These are phyloP conservation scores for Citropsis articulata DNA, from an alignment of 345 rosid species.

Conservation along the genomic window DNA sequence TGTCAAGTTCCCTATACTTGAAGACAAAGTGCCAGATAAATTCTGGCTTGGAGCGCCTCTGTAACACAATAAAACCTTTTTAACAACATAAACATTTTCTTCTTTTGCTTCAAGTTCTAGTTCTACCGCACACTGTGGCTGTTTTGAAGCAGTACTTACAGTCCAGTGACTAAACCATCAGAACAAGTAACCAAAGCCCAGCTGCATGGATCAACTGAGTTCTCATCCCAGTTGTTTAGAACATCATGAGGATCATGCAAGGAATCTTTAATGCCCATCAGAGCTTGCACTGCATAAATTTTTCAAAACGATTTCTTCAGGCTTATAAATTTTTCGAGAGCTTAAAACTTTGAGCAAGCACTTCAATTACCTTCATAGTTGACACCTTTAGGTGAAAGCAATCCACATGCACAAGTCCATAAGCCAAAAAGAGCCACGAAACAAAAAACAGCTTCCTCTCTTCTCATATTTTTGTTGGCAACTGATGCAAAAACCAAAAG, in stretches of 20 bases:
- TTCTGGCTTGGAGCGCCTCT: conserved; percentile 86
- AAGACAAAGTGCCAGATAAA: conserved; percentile 68
- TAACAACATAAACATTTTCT: not conserved
- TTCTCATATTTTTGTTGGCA: conserved; percentile 31
- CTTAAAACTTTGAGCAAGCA: not conserved
- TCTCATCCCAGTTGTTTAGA: conserved; percentile 68
- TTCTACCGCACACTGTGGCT: not conserved
- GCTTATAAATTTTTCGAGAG: not conserved
- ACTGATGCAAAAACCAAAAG: conserved; percentile 1
- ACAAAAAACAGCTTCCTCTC: conserved; percentile 20
- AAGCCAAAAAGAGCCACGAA: conserved; percentile 34
- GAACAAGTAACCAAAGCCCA: conserved; percentile 77
- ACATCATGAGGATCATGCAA: conserved; percentile 67
- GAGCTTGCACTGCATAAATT: conserved; percentile 58
- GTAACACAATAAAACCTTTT: conserved; percentile 27
- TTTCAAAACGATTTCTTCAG: not conserved
- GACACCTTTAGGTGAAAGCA: conserved; percentile 76
- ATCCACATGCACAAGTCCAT: conserved; percentile 45
- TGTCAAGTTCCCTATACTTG: conserved; percentile 75
- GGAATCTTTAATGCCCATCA: conserved; percentile 49
- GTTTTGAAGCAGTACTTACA: conserved; percentile 54
- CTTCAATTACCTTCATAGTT: conserved; percentile 73
- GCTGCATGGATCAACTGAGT: conserved; percentile 84
- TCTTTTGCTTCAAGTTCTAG: not conserved
- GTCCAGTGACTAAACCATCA: conserved; percentile 54